A percentile compares a stretch with the other conserved stretches of the same genome.
Conservation (phyloP, 495 filamentous ascomycete species). For the Penicillium longicatenatum region DNA sequence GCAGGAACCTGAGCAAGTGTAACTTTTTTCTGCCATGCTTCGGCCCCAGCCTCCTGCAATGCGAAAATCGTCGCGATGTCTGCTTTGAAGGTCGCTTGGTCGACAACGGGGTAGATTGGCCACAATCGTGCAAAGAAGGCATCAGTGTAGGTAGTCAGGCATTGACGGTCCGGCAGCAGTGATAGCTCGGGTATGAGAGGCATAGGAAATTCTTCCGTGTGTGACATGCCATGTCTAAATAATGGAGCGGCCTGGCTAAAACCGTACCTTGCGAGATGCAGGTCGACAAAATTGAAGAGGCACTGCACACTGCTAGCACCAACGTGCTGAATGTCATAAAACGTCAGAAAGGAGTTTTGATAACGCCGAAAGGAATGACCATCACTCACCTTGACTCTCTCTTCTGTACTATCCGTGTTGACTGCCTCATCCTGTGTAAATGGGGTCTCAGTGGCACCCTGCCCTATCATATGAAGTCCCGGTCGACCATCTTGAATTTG, state of each 20-base stretch:
- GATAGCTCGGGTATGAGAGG: constrained; percentile 2
- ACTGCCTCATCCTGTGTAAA: background rate
- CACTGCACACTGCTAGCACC: constrained; percentile 15
- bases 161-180: background rate
- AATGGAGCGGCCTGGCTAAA: background rate
- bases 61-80: background rate
- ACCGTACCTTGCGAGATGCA: constrained; percentile 8
- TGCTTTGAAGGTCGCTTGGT: background rate
- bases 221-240: constrained; percentile 10
- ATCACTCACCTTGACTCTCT: background rate
- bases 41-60: background rate
- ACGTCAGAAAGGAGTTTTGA: no score
- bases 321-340: background rate
- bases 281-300: constrained; percentile 13
- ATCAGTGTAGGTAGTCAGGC: background rate
- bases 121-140: constrained; percentile 3
- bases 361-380: background rate
- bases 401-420: background rate
- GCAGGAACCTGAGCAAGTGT: no score
- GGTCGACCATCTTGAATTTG: background rate
- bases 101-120: background rate
- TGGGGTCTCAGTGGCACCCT: background rate
- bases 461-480: background rate
- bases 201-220: constrained; percentile 12
- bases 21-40: no score